These are phyloP conservation scores for Globisporangium parvum DNA, from an alignment of 352 stramenopile genomes.

Conservation along the genomic window DNA sequence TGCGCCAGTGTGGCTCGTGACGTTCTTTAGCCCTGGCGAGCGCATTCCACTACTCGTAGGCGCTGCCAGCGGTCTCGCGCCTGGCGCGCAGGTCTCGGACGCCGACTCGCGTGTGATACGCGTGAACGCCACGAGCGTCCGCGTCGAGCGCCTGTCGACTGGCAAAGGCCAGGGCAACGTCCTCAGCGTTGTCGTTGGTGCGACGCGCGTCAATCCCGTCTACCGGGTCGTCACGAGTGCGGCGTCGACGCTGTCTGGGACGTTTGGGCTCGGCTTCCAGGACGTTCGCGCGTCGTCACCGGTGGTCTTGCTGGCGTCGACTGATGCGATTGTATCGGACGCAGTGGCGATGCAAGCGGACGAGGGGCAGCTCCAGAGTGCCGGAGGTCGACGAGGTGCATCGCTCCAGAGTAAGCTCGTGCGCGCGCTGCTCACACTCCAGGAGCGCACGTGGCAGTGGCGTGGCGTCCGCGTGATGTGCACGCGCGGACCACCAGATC, in stretches of 20 bases:
- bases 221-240: slow-evolving; percentile 18
- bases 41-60: slow-evolving; percentile 21
- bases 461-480: slow-evolving; percentile 6
- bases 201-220: slow-evolving; percentile 16
- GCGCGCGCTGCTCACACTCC: slow-evolving; percentile 7
- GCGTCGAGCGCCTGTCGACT: slow-evolving; percentile 14
- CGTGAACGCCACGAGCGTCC: slow-evolving; percentile 3
- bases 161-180: slow-evolving; percentile 24
- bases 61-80: slow-evolving; percentile 8
- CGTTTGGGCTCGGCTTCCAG: slow-evolving; percentile 24
- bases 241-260: slow-evolving; percentile 7
- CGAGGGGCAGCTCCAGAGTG: slow-evolving; percentile 18
- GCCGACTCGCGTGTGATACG: slow-evolving; percentile 3
- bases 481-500: slow-evolving; percentile 5
- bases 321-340: slow-evolving; percentile 19
- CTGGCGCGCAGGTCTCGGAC: slow-evolving; percentile 13
- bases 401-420: slow-evolving; percentile 26
- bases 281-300: neutral
- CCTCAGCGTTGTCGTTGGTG: slow-evolving; percentile 19
- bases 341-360: slow-evolving; percentile 26
- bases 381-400: slow-evolving; percentile 20
- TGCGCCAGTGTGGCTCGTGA: slow-evolving; percentile 24
- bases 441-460: neutral
- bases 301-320: slow-evolving; percentile 10
- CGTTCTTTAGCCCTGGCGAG: slow-evolving; percentile 28